A percentile compares a stretch with the other conserved stretches of the same genome.
These are phyloP conservation scores for Davidsoniella virescens DNA, from an alignment of 2,329 filamentous ascomycete species.

Conservation along the genomic window DNA sequence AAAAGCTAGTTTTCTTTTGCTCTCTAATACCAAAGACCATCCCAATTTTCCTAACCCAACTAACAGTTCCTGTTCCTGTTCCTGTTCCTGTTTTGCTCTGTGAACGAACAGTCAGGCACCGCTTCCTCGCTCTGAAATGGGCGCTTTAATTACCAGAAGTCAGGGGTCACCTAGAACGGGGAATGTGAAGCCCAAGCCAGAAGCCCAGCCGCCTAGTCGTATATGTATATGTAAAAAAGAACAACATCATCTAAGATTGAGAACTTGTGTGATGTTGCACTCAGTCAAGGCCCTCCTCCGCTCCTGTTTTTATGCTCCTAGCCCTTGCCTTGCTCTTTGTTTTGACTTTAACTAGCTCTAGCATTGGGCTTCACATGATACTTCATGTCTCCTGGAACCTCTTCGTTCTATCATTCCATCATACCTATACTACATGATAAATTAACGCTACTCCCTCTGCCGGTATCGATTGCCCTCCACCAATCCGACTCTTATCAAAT, in stretches of 20 bases:
- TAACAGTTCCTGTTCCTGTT: no score
- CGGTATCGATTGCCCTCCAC: no score
- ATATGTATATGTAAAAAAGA: no score
- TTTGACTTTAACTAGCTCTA: not conserved
- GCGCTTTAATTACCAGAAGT: not conserved
- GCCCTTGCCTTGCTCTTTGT: not conserved
- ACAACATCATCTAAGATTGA: not conserved
- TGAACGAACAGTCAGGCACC: not conserved
- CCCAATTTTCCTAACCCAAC: no score
- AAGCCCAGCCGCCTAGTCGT: no score
- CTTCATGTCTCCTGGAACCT: no score
- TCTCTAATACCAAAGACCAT: no score
- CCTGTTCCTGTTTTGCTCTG: not conserved
- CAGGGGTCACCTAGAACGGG: not conserved
- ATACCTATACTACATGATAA: no score
- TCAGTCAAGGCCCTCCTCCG: not conserved
- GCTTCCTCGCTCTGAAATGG: not conserved
- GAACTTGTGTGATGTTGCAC: conserved; percentile 2
- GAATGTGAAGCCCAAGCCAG: not conserved
- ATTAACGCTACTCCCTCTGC: no score
- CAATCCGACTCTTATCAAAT: no score
- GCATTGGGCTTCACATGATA: not conserved
- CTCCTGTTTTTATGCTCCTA: not conserved
- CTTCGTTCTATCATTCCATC: no score
- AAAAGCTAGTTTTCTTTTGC: no score